Conservation (phyloP, 305 asterid genomes). For the Solanum hybrid region DNA sequence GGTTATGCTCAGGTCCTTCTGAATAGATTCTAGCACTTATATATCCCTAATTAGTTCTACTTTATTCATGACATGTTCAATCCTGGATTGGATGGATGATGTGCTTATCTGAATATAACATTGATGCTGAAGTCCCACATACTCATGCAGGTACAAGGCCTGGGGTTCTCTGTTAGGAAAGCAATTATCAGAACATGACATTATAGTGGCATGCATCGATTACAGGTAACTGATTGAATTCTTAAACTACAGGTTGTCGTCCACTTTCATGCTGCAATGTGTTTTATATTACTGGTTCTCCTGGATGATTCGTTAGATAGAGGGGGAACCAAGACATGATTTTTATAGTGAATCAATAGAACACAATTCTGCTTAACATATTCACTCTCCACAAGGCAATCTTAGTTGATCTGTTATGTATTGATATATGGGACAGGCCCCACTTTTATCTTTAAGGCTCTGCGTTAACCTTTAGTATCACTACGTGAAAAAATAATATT, state of each 20-base stretch:
- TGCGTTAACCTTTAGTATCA: neutral
- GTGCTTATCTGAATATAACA: neutral
- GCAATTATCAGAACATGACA: slow-evolving; percentile 80
- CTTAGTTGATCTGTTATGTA: neutral
- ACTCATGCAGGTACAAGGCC: slow-evolving; percentile 72
- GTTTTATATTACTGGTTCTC: neutral
- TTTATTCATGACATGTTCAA: neutral
- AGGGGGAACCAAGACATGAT: neutral
- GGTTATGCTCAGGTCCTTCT: neutral
- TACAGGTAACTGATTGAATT: slow-evolving; percentile 54
- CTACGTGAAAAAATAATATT: neutral
- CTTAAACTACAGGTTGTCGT: neutral
- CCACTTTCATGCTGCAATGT: neutral
- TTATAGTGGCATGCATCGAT: slow-evolving; percentile 92
- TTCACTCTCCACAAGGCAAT: neutral
- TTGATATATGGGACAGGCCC: neutral
- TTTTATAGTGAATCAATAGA: neutral
- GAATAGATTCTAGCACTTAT: neutral
- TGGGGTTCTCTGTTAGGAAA: slow-evolving; percentile 95
- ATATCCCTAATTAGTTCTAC: neutral
- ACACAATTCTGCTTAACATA: neutral
- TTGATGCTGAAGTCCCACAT: neutral
- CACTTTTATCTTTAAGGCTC: neutral
- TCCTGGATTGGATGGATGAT: neutral
- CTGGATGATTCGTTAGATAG: neutral